These are phyloP conservation scores for Eucalyptus decipiens DNA, from an alignment of 345 rosid genomes.

Conservation along the genomic window DNA sequence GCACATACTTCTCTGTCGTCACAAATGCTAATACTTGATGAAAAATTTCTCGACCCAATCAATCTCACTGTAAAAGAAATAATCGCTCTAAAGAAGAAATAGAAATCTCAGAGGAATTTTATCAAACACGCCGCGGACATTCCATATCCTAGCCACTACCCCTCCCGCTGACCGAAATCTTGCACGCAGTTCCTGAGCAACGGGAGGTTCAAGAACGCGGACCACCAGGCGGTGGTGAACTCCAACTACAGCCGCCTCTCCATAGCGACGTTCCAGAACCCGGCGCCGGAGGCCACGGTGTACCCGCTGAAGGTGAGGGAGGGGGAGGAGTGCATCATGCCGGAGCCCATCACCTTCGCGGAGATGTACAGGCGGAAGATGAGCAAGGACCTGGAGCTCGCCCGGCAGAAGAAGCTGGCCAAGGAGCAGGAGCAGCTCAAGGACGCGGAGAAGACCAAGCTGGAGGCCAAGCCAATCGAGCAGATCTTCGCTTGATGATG, in stretches of 20 bases:
- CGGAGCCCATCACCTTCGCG: constrained; percentile 57
- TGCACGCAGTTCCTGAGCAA: constrained; percentile 57
- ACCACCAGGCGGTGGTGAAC: constrained; percentile 89
- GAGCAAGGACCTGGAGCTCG: constrained; percentile 71
- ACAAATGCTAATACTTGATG: background rate
- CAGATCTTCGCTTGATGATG: constrained; percentile 36
- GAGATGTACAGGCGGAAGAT: constrained; percentile 89
- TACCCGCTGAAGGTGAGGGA: constrained; percentile 64
- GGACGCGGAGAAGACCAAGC: constrained; percentile 11
- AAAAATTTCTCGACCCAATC: background rate
- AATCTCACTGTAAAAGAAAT: background rate
- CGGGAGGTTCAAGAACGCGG: constrained; percentile 80
- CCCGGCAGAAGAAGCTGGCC: constrained; percentile 66
- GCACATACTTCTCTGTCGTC: background rate
- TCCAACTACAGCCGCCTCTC: constrained; percentile 65
- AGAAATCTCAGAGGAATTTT: background rate
- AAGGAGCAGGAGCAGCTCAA: constrained; percentile 24
- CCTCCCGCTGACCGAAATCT: background rate
- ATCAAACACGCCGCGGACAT: background rate
- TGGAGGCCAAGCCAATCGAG: constrained; percentile 33
- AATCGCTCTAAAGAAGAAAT: background rate
- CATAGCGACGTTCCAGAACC: constrained; percentile 82
- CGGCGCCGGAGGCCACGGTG: constrained; percentile 66
- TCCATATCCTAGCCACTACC: background rate
- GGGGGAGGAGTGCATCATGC: constrained; percentile 51